Evolutionary conservation across 139 green algal species (phyloP).

Genomic region (Limnomonas spitsbergensis): DNA sequence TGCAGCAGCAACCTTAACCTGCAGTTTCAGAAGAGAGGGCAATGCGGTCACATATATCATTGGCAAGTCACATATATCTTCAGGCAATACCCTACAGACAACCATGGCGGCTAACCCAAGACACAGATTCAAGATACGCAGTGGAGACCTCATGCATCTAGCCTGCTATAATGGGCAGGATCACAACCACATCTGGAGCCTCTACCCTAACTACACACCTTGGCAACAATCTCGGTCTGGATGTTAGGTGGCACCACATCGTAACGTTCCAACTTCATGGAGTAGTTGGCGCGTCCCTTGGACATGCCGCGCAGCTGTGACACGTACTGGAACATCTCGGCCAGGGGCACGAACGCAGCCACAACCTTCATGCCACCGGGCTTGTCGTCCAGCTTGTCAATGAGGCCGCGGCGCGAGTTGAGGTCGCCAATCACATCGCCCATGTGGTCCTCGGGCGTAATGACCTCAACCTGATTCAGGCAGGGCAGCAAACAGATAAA

Average conservation of each 20-base stretch:
- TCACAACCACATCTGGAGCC: too few species aligned
- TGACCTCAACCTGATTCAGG: constrained; percentile 81
- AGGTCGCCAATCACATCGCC: constrained; percentile 97
- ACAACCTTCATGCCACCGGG: constrained; percentile 90
- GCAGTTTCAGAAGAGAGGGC: too few species aligned
- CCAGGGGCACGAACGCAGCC: constrained; percentile 82
- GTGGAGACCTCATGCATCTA: too few species aligned
- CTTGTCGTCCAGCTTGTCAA: constrained; percentile 90
- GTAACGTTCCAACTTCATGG: constrained; percentile 87
- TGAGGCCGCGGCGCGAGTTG: constrained; percentile 91
- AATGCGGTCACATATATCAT: too few species aligned
- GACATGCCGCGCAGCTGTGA: constrained; percentile 89
- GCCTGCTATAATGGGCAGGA: too few species aligned
- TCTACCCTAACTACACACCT: too few species aligned
- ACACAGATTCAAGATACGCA: too few species aligned
- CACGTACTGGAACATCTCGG: constrained; percentile 99
- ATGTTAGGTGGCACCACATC: constrained; percentile 91
- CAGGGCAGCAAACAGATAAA: not conserved
- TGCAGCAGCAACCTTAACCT: too few species aligned
- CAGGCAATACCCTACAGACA: too few species aligned
- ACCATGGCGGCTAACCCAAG: too few species aligned
- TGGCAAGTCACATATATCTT: too few species aligned
- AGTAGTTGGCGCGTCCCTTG: constrained; percentile 96
- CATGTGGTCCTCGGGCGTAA: constrained; percentile 94
- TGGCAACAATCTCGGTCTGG: constrained; percentile 79